Evolutionary conservation across 2,329 filamentous ascomycete species (phyloP).

Genomic region (Pseudocercospora eumusae): DNA sequence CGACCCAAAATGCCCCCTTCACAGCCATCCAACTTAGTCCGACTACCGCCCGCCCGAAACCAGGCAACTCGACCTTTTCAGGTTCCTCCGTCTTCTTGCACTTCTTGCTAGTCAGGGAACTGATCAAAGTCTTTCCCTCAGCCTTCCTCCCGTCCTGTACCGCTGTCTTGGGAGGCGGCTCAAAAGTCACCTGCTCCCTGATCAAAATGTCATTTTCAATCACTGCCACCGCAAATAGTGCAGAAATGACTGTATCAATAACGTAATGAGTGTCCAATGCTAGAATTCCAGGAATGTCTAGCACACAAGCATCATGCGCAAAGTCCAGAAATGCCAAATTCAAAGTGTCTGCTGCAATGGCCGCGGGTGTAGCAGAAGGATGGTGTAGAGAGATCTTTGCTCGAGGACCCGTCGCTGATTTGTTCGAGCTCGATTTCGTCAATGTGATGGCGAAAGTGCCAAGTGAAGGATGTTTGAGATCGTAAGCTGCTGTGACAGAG

Average conservation of each 20-base stretch:
- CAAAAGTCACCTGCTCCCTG: slow-evolving; percentile 35
- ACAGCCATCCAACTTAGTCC: slow-evolving; percentile 45
- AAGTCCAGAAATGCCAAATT: slow-evolving; percentile 51
- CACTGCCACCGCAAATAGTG: slow-evolving; percentile 49
- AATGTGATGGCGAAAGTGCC: slow-evolving; percentile 48
- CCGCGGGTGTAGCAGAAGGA: slow-evolving; percentile 44
- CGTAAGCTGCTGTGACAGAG: slow-evolving; percentile 43
- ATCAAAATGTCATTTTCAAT: slow-evolving; percentile 45
- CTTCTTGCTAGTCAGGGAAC: slow-evolving; percentile 15
- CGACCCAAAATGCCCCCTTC: slow-evolving; percentile 46
- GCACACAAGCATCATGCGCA: slow-evolving; percentile 42
- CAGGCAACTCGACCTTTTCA: slow-evolving; percentile 42
- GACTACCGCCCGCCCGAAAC: slow-evolving; percentile 44
- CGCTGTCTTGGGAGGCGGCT: slow-evolving; percentile 35
- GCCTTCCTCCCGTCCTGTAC: slow-evolving; percentile 29
- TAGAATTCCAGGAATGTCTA: slow-evolving; percentile 49
- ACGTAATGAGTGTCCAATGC: slow-evolving; percentile 49
- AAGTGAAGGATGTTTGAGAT: slow-evolving; percentile 49
- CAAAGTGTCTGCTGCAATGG: slow-evolving; percentile 43
- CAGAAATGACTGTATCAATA: slow-evolving; percentile 47
- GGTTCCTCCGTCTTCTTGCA: slow-evolving; percentile 31
- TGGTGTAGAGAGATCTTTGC: slow-evolving; percentile 42
- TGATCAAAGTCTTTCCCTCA: slow-evolving; percentile 13
- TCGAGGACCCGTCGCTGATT: slow-evolving; percentile 22
- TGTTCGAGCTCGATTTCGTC: slow-evolving; percentile 37